Evolutionary conservation across 176 grass and related monocot species (phyloP).

Genomic region (Zizania latifolia): DNA sequence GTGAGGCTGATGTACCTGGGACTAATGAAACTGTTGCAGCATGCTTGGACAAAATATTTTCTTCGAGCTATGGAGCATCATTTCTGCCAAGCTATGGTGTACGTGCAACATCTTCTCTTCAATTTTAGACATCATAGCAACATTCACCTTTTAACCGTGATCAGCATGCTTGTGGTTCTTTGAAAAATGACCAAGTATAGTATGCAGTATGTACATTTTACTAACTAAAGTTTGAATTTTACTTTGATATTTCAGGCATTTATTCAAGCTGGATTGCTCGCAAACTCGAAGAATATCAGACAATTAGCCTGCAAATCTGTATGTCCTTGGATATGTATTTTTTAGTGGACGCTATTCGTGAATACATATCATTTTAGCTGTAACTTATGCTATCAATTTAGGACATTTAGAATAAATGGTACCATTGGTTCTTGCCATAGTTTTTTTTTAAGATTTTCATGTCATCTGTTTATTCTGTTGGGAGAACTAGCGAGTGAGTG

Average conservation of each 20-base stretch:
- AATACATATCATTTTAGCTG: neutral
- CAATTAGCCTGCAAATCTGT: slow-evolving; percentile 85
- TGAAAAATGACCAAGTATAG: neutral
- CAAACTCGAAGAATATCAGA: slow-evolving; percentile 57
- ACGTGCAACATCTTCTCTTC: slow-evolving; percentile 10
- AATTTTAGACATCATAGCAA: neutral
- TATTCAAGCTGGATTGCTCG: slow-evolving; percentile 73
- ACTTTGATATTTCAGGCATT: slow-evolving; percentile 49
- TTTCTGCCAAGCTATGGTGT: slow-evolving; percentile 58
- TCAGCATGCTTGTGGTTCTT: neutral
- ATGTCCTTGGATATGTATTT: slow-evolving; percentile 28
- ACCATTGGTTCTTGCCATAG: neutral
- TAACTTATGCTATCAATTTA: neutral
- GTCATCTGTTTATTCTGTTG: neutral
- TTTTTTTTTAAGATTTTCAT: neutral
- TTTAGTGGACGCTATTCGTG: neutral
- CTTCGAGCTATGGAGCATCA: slow-evolving; percentile 66
- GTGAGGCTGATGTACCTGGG: slow-evolving; percentile 42
- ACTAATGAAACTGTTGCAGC: slow-evolving; percentile 50
- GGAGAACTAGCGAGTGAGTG: neutral
- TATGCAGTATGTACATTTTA: neutral
- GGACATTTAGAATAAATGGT: neutral
- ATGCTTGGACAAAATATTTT: slow-evolving; percentile 89
- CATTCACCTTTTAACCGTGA: neutral
- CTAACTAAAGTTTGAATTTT: neutral